Evolutionary conservation across 257 asterid species (phyloP).

Genomic region (Mitragyna speciosa): DNA sequence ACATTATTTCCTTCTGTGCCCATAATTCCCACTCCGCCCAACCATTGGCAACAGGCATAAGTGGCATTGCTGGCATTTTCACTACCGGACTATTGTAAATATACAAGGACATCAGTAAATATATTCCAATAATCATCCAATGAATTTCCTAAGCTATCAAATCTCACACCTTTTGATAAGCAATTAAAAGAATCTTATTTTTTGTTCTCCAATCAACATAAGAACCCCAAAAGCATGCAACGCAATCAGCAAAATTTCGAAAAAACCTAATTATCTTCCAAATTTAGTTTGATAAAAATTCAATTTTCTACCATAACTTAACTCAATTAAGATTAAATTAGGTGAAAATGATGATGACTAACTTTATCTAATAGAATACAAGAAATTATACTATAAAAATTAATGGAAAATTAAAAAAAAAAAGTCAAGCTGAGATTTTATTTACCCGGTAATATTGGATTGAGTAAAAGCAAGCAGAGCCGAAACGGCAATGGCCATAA

Average conservation of each 20-base stretch:
- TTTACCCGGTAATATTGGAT: constrained; percentile 72
- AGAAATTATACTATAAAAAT: background rate
- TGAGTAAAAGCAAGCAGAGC: constrained; percentile 77
- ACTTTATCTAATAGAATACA: background rate
- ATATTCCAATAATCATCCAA: background rate
- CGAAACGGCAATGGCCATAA: constrained; percentile 70
- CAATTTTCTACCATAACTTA: background rate
- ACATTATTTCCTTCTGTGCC: constrained; percentile 76
- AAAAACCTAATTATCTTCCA: background rate
- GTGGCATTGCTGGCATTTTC: constrained; percentile 61
- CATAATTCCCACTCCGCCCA: constrained; percentile 84
- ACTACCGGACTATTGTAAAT: constrained; percentile 58
- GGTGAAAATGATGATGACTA: no score
- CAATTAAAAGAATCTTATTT: background rate
- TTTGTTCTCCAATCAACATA: background rate
- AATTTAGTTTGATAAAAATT: background rate
- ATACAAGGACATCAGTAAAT: background rate
- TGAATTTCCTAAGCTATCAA: no score
- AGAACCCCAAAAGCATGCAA: background rate
- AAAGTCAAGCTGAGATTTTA: constrained; percentile 3
- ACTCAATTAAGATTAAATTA: no score
- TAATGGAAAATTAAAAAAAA: constrained; percentile 5
- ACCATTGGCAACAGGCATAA: constrained; percentile 27
- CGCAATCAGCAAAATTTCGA: background rate
- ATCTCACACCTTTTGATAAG: background rate